Percentiles rank a stretch among this genome's conserved stretches.
Conservation (phyloP, 1,139 yeast species). For the Kazachstania sp. region DNA sequence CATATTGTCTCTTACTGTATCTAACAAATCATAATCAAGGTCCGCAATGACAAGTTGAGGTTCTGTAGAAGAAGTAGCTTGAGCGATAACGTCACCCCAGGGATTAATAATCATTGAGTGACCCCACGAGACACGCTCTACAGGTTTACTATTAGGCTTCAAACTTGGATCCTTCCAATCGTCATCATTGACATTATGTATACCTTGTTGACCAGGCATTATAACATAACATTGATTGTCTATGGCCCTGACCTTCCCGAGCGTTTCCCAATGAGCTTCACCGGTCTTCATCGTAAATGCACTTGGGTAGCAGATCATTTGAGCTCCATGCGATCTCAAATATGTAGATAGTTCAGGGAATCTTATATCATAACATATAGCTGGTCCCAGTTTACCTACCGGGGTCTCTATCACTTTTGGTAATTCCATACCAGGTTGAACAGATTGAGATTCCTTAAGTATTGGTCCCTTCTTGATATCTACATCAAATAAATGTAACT, state of each 20-base stretch:
- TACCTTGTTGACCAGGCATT: slow-evolving; percentile 88
- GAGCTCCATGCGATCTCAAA: slow-evolving; percentile 64
- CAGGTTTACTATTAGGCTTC: slow-evolving; percentile 13
- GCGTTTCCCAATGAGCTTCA: slow-evolving; percentile 75
- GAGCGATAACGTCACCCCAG: slow-evolving; percentile 75
- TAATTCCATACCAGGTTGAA: slow-evolving; percentile 62
- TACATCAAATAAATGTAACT: slow-evolving; percentile 84
- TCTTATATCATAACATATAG: slow-evolving; percentile 80
- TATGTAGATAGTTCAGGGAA: slow-evolving; percentile 75
- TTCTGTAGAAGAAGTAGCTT: slow-evolving; percentile 34
- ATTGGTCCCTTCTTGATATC: slow-evolving; percentile 69
- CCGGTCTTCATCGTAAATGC: slow-evolving; percentile 93
- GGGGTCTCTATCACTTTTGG: slow-evolving; percentile 52
- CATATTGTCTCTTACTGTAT: slow-evolving; percentile 53
- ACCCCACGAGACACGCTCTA: slow-evolving; percentile 62
- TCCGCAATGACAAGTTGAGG: slow-evolving; percentile 65
- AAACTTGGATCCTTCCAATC: neutral
- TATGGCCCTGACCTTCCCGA: slow-evolving; percentile 77
- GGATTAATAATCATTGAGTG: slow-evolving; percentile 82
- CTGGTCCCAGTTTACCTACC: slow-evolving; percentile 59
- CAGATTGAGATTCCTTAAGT: slow-evolving; percentile 66
- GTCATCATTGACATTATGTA: slow-evolving; percentile 42
- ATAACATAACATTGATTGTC: slow-evolving; percentile 82
- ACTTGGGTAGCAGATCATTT: slow-evolving; percentile 72
- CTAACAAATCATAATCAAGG: slow-evolving; percentile 46